These are phyloP conservation scores for Blastomyces silverae DNA, from an alignment of 2,329 filamentous ascomycete genomes.

Conservation along the genomic window DNA sequence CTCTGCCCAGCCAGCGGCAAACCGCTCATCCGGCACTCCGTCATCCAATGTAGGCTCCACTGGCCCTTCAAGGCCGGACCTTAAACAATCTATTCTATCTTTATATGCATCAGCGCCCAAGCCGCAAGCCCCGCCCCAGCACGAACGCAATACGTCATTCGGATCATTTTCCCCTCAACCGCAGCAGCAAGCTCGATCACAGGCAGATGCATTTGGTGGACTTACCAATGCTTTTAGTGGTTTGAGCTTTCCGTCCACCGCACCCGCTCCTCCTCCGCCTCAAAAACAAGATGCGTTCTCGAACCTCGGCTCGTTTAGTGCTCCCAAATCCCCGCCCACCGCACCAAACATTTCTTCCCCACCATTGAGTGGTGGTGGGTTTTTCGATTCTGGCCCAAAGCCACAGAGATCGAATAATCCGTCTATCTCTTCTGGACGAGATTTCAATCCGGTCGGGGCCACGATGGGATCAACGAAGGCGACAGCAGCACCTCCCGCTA, in stretches of 20 bases:
- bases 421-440: conserved; percentile 51
- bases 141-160: conserved; percentile 58
- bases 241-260: conserved; percentile 54
- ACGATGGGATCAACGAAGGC: conserved; percentile 34
- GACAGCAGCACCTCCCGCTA: conserved; percentile 39
- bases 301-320: conserved; percentile 26
- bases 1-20: conserved; percentile 59
- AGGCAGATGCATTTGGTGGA: conserved; percentile 52
- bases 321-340: conserved; percentile 39
- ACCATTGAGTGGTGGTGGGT: conserved; percentile 62
- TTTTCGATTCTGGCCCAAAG: conserved; percentile 62
- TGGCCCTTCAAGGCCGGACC: conserved; percentile 69
- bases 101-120: conserved; percentile 84
- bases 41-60: conserved; percentile 52
- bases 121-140: conserved; percentile 45
- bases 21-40: conserved; percentile 72
- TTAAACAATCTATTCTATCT: conserved; percentile 96
- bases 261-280: conserved; percentile 39
- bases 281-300: conserved; percentile 23
- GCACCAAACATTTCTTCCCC: conserved; percentile 46
- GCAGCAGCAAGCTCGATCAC: conserved; percentile 30
- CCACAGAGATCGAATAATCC: conserved; percentile 41
- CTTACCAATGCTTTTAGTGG: conserved; percentile 76
- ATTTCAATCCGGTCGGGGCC: conserved; percentile 20
- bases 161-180: conserved; percentile 54